Evolutionary conservation across 2,329 filamentous ascomycete genomes (phyloP).

Genomic region (Sclerotinia trifoliorum): DNA sequence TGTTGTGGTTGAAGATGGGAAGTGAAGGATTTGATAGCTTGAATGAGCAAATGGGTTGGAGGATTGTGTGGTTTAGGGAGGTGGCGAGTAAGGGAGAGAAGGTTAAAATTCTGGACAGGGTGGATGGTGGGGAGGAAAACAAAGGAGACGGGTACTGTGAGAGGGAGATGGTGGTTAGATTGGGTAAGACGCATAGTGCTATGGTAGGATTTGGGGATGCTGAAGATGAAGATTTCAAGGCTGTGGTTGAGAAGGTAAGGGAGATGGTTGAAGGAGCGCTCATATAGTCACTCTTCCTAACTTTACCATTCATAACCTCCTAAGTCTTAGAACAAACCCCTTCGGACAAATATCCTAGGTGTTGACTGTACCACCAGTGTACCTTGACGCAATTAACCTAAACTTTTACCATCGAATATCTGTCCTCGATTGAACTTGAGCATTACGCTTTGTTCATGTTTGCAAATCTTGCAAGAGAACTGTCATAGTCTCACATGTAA

Average conservation of each 20-base stretch:
- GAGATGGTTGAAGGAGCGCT: background rate
- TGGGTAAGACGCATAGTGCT: slow-evolving; percentile 9
- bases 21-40: slow-evolving; percentile 5
- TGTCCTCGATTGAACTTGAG: background rate
- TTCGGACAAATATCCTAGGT: too few species aligned
- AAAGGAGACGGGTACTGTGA: background rate
- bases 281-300: background rate
- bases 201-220: background rate
- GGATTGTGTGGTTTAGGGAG: slow-evolving; percentile 9
- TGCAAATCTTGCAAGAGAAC: background rate
- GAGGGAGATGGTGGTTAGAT: background rate
- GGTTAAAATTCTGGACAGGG: background rate
- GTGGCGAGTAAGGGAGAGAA: background rate
- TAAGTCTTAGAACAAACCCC: too few species aligned
- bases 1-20: slow-evolving; percentile 7
- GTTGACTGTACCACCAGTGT: background rate
- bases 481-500: background rate
- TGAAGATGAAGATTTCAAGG: slow-evolving; percentile 12
- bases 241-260: background rate
- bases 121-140: background rate
- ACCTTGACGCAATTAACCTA: background rate
- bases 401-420: background rate
- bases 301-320: too few species aligned
- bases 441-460: background rate
- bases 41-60: background rate